A percentile compares a stretch with the other conserved stretches of the same genome.
Evolutionary conservation across 805 yeast species (phyloP).

Genomic region (Diddensiella santjacobensis): DNA sequence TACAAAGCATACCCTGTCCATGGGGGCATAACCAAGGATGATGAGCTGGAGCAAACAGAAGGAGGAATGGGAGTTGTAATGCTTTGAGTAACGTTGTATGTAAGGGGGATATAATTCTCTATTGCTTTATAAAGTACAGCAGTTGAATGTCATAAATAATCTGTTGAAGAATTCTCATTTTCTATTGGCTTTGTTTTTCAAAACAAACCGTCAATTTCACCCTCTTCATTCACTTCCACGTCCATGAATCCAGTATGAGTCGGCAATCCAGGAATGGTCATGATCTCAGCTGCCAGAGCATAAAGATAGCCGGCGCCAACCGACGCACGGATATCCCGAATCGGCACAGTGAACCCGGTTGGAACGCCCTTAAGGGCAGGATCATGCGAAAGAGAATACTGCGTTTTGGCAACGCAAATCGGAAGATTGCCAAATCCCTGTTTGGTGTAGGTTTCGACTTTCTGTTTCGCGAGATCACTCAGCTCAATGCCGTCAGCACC

Average conservation of each 20-base stretch:
- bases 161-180: not conserved
- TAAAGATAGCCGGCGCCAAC: constrained; percentile 96
- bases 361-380: constrained; percentile 93
- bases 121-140: constrained; percentile 5
- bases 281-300: constrained; percentile 94
- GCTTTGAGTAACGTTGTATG: constrained; percentile 35
- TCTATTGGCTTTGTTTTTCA: constrained; percentile 32
- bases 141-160: constrained; percentile 16
- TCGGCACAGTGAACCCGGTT: constrained; percentile 87
- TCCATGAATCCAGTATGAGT: constrained; percentile 96
- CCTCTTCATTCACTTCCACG: constrained; percentile 85
- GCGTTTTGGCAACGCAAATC: constrained; percentile 96
- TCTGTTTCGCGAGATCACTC: constrained; percentile 72
- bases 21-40: constrained; percentile 70
- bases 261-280: constrained; percentile 96
- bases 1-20: constrained; percentile 74
- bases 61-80: constrained; percentile 92
- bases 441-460: constrained; percentile 72
- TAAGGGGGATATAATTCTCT: not conserved
- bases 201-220: constrained; percentile 91
- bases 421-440: constrained; percentile 93
- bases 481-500: constrained; percentile 86
- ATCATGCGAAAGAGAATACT: constrained; percentile 92
- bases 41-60: constrained; percentile 47
- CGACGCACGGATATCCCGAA: constrained; percentile 88